phyloP scores from a whole-genome alignment of 78 protist genomes.

The Speleostelium caveatum region DNA sequence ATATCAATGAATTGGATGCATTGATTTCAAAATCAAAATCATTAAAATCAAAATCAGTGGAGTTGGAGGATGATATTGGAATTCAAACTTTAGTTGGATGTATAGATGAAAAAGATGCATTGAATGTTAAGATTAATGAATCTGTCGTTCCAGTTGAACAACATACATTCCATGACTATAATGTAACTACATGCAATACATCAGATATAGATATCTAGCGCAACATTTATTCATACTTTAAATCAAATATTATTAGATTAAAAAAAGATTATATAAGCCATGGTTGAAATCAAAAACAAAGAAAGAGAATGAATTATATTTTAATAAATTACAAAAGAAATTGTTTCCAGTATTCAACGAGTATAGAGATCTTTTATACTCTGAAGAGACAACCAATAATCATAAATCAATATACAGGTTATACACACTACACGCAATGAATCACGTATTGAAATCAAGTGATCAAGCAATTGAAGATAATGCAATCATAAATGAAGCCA shows the following conservation, averaged over 20 bases:
- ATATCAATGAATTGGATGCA: constrained; percentile 1
- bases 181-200: not conserved
- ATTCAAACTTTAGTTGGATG: constrained; percentile 28
- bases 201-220: not conserved
- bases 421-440: constrained; percentile 69
- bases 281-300: constrained; percentile 50
- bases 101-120: not conserved
- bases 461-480: constrained; percentile 57
- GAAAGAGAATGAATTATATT: constrained; percentile 72
- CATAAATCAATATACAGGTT: constrained; percentile 47
- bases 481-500: constrained; percentile 10
- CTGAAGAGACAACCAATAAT: constrained; percentile 54
- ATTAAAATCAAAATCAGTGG: constrained; percentile 21
- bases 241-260: constrained; percentile 2
- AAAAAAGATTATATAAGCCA: constrained; percentile 54
- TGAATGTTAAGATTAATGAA: not conserved
- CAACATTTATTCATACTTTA: no score
- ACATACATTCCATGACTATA: constrained; percentile 47
- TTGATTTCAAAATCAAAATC: not conserved
- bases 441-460: constrained; percentile 62
- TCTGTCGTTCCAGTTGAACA: constrained; percentile 25
- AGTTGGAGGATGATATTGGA: constrained; percentile 40
- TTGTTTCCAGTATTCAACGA: constrained; percentile 62
- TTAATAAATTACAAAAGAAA: constrained; percentile 31
- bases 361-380: constrained; percentile 50